Base-by-base conservation (phyloP, 2,329 filamentous ascomycete genomes). In the Talaromyces rugulosus region DNA sequence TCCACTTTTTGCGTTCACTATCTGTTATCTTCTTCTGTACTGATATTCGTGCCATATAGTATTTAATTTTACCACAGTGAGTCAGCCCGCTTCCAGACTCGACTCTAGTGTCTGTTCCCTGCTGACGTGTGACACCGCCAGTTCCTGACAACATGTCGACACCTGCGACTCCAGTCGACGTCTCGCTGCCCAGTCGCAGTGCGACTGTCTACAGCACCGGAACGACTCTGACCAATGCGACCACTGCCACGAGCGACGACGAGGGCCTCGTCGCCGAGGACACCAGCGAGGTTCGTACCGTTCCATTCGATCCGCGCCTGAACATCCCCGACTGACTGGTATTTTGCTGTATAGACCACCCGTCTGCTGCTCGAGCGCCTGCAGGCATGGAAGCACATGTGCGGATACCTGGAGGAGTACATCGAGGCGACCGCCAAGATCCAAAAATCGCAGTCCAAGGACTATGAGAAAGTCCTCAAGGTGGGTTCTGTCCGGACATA, bases 391-490 rank as follows among this genome's bases (percentile, higher is more conserved):
- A 98, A 97, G 76, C 94, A 98, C 75, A 91, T 93, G 64, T 91
- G 92, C 65, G 91, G 83, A 61, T 94, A 96, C 73, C 83, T 99
- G 55, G 92, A 98, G 77, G 92, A 96, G 58, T 99, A 97, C 75
- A 83, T 98, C 70, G 81, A 81, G 33, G 88, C 90, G 6, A 91
- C 92, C 3, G 92, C 96, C 76, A 97, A 94, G 82, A 83, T 91
- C 62, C 89, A 97, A 73, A 89, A 88, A 72, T 84, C 86, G 11
- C 89, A 96, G 69, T 87, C 91, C 60, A 98, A 96, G 81, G 94
- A 98, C 76, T 96, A 96, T 72, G 93, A 98, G 80, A 94, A 91
- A 78, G 88, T 95, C 9, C 79, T 98, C 71, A 99, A 98, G 87
- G 89, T 87, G 60, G 30, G 73, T 65, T 9, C 23, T 63, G 12